phyloP scores from a whole-genome alignment of 305 asterid genomes.

The Fraxinus albicans region DNA sequence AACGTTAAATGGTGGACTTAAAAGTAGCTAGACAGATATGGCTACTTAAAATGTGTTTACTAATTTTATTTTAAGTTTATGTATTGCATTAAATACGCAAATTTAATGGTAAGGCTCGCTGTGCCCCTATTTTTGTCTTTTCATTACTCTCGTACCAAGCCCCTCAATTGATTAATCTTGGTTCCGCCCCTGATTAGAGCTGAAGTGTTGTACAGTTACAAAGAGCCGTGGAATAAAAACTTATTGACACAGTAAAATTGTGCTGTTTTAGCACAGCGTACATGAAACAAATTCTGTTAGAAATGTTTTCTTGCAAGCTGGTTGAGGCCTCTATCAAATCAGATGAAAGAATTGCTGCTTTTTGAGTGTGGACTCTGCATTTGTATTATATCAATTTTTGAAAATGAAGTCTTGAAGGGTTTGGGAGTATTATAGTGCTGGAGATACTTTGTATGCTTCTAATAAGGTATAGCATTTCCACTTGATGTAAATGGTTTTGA shows the following conservation, averaged over 20 bases:
- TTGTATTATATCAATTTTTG: neutral
- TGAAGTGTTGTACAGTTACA: neutral
- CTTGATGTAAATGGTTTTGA: neutral
- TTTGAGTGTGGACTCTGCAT: neutral
- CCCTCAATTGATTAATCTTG: neutral
- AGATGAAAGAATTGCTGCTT: neutral
- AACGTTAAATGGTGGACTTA: neutral
- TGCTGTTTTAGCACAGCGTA: neutral
- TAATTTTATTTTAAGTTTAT: neutral
- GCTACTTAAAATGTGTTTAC: neutral
- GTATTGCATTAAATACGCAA: neutral
- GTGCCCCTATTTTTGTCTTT: neutral
- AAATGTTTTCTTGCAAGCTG: slow-evolving; percentile 3
- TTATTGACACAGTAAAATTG: neutral
- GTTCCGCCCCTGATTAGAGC: neutral
- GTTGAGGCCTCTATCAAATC: neutral
- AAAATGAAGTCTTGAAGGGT: neutral
- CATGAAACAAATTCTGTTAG: neutral
- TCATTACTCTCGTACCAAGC: neutral
- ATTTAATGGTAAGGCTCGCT: neutral
- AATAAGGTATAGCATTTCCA: neutral
- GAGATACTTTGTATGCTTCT: neutral
- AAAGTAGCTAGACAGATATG: neutral
- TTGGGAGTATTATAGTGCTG: neutral
- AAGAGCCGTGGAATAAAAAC: neutral